These are phyloP conservation scores for Rhododendron kiyosumense DNA, from an alignment of 148 eudicot species.

Conservation along the genomic window DNA sequence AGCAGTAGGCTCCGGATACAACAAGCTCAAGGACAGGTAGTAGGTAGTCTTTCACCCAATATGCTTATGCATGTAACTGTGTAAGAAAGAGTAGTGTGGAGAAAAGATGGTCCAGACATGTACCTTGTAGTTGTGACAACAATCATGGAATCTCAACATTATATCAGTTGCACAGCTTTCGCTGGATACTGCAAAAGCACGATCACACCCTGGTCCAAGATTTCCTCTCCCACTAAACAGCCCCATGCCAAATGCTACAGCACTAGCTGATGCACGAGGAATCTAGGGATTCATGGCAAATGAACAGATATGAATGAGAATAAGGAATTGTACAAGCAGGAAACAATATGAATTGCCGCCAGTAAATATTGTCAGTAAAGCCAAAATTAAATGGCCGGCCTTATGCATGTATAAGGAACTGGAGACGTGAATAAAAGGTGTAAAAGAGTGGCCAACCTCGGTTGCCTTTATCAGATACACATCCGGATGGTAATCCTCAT, in stretches of 20 bases:
- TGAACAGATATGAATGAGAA: not conserved
- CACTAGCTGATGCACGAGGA: constrained; percentile 97
- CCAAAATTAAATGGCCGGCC: not conserved
- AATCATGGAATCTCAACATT: constrained; percentile 82
- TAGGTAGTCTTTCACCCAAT: not conserved
- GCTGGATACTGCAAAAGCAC: constrained; percentile 87
- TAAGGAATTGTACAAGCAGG: not conserved
- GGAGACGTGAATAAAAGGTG: not conserved
- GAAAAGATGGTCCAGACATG: not conserved
- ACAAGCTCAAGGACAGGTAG: not conserved
- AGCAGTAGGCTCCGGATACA: not conserved
- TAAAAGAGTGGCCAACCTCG: constrained; percentile 48
- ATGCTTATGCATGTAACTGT: not conserved
- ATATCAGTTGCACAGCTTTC: constrained; percentile 96
- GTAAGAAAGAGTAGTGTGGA: not conserved
- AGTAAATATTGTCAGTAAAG: not conserved
- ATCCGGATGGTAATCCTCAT: constrained; percentile 72
- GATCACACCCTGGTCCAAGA: constrained; percentile 72
- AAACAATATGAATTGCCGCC: not conserved
- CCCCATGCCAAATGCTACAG: constrained; percentile 98
- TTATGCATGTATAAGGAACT: not conserved
- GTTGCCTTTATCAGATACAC: constrained; percentile 81
- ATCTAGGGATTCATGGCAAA: constrained; percentile 33
- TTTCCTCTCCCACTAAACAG: constrained; percentile 79
- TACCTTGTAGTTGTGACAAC: constrained; percentile 96